Evolutionary conservation across 2,329 filamentous ascomycete genomes (phyloP).

Genomic region (Botryosphaeria dothidea): DNA sequence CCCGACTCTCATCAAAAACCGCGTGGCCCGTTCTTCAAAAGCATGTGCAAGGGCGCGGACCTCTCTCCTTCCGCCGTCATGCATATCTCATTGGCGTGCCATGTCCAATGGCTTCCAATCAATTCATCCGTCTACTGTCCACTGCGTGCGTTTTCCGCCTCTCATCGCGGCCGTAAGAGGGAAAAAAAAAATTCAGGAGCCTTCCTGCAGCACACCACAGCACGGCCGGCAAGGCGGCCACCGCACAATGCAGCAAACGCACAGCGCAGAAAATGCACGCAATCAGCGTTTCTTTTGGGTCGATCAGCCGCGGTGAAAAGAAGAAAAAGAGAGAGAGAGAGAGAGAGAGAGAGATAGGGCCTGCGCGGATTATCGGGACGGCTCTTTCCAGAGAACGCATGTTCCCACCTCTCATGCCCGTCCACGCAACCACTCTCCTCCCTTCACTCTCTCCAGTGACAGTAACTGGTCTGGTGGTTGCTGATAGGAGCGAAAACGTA

Average conservation of each 20-base stretch:
- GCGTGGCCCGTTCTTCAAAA: not conserved
- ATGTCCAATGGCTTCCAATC: not conserved
- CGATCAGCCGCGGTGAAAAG: not conserved
- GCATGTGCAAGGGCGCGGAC: slow-evolving; percentile 13
- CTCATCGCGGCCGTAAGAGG: not conserved
- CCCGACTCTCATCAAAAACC: not conserved
- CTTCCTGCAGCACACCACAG: not conserved
- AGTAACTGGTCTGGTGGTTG: too few species aligned
- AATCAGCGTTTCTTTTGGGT: not conserved
- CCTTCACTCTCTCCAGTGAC: not conserved
- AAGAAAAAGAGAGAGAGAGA: not conserved
- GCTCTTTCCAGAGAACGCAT: slow-evolving; percentile 6
- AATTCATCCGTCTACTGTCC: not conserved
- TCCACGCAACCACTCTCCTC: not conserved
- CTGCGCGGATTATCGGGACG: not conserved
- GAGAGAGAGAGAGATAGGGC: not conserved
- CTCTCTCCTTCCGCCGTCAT: not conserved
- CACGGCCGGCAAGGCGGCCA: not conserved
- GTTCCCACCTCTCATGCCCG: not conserved
- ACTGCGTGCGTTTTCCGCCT: not conserved
- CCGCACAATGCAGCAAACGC: not conserved
- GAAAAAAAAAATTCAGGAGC: not conserved
- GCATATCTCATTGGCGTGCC: slow-evolving; percentile 10
- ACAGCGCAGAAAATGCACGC: not conserved
- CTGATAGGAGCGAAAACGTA: not conserved